A percentile compares a stretch with the other conserved stretches of the same genome.
Evolutionary conservation across 2,329 filamentous ascomycete genomes (phyloP).

Genomic region (Podosphaera aphanis): DNA sequence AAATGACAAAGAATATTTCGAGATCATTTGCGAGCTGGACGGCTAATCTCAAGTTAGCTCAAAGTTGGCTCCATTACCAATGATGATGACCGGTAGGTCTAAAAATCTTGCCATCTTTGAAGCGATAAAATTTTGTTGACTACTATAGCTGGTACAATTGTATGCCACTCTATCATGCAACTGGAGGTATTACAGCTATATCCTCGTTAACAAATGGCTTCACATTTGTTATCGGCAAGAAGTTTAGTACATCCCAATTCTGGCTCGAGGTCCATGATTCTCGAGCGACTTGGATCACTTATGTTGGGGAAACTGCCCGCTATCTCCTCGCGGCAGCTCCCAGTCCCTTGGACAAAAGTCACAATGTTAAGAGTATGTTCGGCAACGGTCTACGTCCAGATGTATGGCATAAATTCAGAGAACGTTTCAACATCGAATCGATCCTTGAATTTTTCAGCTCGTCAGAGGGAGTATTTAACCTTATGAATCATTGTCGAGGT

Average conservation of each 20-base stretch:
- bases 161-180: conserved; percentile 60
- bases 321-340: conserved; percentile 48
- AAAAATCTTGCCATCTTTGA: neutral
- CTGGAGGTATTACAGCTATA: conserved; percentile 23
- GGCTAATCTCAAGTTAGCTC: too few relatives aligned
- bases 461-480: conserved; percentile 43
- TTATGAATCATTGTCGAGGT: conserved; percentile 36
- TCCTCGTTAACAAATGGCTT: conserved; percentile 17
- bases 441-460: conserved; percentile 59
- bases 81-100: conserved; percentile 17
- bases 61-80: too few relatives aligned
- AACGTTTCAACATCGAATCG: conserved; percentile 36
- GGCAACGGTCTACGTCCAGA: conserved; percentile 47
- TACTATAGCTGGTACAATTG: conserved; percentile 40
- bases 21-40: too few relatives aligned
- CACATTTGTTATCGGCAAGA: conserved; percentile 38
- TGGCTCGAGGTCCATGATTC: conserved; percentile 49
- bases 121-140: neutral
- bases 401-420: conserved; percentile 39
- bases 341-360: conserved; percentile 33
- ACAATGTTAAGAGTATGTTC: conserved; percentile 34
- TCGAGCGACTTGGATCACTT: conserved; percentile 45
- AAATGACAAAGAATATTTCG: too few relatives aligned
- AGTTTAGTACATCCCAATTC: conserved; percentile 46
- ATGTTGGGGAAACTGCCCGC: conserved; percentile 55